phyloP scores from a whole-genome alignment of 768 basidiomycete genomes.

The Suillus bovinus region DNA sequence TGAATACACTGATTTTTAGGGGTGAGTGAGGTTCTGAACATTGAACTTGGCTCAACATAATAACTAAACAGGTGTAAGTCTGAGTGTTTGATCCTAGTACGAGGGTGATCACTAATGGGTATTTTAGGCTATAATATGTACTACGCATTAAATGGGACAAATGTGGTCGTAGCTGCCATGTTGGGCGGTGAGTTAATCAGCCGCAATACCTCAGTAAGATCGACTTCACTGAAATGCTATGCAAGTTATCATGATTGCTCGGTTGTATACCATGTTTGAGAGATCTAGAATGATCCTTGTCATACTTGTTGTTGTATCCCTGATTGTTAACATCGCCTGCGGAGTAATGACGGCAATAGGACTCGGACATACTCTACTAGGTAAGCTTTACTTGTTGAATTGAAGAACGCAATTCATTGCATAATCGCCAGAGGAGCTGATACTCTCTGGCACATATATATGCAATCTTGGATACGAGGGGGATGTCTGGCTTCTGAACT shows the following conservation, averaged over 20 bases:
- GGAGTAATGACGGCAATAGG: neutral
- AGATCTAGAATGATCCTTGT: neutral
- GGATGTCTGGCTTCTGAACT: neutral
- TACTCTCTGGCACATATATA: neutral
- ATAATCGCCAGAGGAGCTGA: neutral
- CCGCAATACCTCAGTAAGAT: neutral
- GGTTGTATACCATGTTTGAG: neutral
- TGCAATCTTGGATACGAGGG: neutral
- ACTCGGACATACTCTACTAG: neutral
- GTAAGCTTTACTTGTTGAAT: neutral
- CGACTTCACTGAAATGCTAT: neutral
- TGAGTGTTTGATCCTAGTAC: neutral
- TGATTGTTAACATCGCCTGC: neutral
- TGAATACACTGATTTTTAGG: neutral
- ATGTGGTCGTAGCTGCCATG: neutral
- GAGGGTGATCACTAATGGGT: neutral
- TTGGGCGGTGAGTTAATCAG: neutral
- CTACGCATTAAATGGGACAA: neutral
- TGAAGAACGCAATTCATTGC: neutral
- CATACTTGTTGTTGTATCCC: neutral
- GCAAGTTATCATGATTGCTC: neutral
- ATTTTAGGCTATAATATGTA: neutral
- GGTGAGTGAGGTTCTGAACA: neutral
- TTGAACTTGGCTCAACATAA: neutral
- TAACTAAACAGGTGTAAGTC: neutral